Evolutionary conservation across 202 grass and related monocot species (phyloP), one percentile per base, ranked within the genome.

Genomic region (Panicum hallii): DNA sequence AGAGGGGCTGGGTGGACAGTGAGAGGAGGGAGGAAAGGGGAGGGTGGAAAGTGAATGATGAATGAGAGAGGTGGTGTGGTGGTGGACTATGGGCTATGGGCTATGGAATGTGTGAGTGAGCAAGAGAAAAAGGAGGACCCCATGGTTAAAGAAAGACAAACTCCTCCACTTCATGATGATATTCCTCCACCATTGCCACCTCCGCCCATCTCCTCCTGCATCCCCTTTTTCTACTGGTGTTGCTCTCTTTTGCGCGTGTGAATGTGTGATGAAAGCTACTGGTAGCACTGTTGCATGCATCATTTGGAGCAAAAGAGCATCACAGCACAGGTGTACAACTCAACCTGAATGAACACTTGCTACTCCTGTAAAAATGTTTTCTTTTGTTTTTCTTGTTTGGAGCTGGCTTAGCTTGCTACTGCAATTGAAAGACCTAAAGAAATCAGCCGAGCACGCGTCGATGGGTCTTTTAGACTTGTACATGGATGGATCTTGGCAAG

Each of bases 101-200:
- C 42, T 72, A 70, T 52, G 20, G 55, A 63, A 41, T 68, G 36
- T 64, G 54, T 11, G 58, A 67, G 36, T 38, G 30, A 85, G 57
- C 20, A 61, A 9, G 28, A 9, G 13, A 63, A 28, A 46, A 13
- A 57, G 73, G 82, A 89, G 83, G 84, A 87, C 79, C 82, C 68
- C 86, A 85, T 79, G 23, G 28, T 86, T 80, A 89, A 87, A 91
- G 86, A 84, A 87, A 91, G 82, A 77, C 70, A 84, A 88, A 74
- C 55, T 73, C 78, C 79, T 61, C 81, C 82, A 67, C 92, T 79
- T 73, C 79, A 84, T 92, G 16, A 92, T 90, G 75, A 91, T 89
- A 88, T 88, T 88, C 90, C 65, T 56, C 84, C 84, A 90, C 84
- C 88, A 74, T 79, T 66, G 81, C 74, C 57, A 67, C 13, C 67